phyloP scores from a whole-genome alignment of 495 filamentous ascomycete species.

The Hypoxylon trugodes region DNA sequence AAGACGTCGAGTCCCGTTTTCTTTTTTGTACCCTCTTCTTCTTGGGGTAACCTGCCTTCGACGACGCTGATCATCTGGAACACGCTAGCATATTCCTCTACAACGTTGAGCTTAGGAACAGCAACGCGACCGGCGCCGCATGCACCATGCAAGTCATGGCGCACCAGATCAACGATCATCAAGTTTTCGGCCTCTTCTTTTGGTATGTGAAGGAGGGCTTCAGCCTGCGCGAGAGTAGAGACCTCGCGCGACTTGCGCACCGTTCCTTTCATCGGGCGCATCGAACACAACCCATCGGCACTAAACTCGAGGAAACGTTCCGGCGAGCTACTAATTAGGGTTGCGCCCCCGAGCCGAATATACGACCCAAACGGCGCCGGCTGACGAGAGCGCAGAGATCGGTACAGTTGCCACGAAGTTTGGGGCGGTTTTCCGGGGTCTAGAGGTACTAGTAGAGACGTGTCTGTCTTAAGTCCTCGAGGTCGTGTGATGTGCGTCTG shows the following conservation, averaged over 20 bases:
- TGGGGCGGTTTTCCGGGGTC: constrained; percentile 27
- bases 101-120: constrained; percentile 73
- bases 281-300: constrained; percentile 63
- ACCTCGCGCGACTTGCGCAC: constrained; percentile 72
- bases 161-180: constrained; percentile 96
- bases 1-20: constrained; percentile 78
- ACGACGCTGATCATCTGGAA: constrained; percentile 92
- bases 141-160: constrained; percentile 88
- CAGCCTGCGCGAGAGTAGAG: constrained; percentile 70
- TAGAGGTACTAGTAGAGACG: constrained; percentile 6
- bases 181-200: constrained; percentile 97
- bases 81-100: constrained; percentile 90
- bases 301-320: constrained; percentile 88
- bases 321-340: constrained; percentile 84
- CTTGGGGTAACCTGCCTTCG: constrained; percentile 67
- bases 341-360: constrained; percentile 71
- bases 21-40: constrained; percentile 52
- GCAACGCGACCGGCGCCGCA: constrained; percentile 74
- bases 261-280: constrained; percentile 95
- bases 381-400: constrained; percentile 72
- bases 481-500: constrained; percentile 69
- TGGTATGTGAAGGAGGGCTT: constrained; percentile 71
- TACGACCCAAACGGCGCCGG: constrained; percentile 89
- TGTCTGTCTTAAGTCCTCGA: constrained; percentile 30
- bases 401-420: constrained; percentile 75